A percentile compares a stretch with the other conserved stretches of the same genome.
Evolutionary conservation across 2,329 filamentous ascomycete species (phyloP).

Genomic region (Beauveria rudraprayagi): DNA sequence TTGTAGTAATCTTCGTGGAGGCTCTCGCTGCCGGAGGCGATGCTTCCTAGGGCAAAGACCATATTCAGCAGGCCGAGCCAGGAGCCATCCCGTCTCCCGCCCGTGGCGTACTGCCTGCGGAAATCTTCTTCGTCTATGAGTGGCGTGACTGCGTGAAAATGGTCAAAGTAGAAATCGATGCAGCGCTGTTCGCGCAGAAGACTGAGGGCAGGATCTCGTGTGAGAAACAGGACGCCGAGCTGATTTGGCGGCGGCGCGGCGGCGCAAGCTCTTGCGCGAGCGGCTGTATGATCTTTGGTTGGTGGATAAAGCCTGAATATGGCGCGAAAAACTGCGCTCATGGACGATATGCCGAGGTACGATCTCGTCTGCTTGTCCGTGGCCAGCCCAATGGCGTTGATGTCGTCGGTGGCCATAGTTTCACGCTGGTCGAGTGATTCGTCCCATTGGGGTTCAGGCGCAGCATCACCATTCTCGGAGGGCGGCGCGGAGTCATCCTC

Average conservation of each 20-base stretch:
- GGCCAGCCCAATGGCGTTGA: conserved; percentile 32
- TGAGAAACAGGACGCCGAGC: conserved; percentile 26
- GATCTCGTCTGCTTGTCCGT: conserved; percentile 47
- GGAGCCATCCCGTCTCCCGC: conserved; percentile 43
- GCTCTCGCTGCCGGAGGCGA: conserved; percentile 48
- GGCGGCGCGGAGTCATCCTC: conserved; percentile 18
- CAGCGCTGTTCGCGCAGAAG: conserved; percentile 28
- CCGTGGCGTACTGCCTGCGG: conserved; percentile 44
- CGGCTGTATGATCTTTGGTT: conserved; percentile 20
- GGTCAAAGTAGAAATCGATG: conserved; percentile 54
- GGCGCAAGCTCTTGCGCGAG: conserved; percentile 18
- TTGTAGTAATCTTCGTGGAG: conserved; percentile 50
- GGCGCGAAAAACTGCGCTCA: conserved; percentile 53
- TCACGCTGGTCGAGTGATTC: conserved; percentile 20
- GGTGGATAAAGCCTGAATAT: conserved; percentile 34
- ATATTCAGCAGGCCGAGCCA: conserved; percentile 56
- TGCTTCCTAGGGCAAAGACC: conserved; percentile 53
- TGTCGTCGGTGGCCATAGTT: conserved; percentile 22
- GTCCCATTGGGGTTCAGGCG: conserved; percentile 22
- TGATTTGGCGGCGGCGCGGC: conserved; percentile 18
- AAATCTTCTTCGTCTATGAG: conserved; percentile 53
- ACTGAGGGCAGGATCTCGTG: conserved; percentile 34
- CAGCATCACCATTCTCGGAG: conserved; percentile 21
- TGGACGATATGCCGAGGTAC: conserved; percentile 57
- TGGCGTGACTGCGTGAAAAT: conserved; percentile 52